A percentile compares a stretch with the other conserved stretches of the same genome.
phyloP scores from a whole-genome alignment of 2,329 filamentous ascomycete species.

The Apiospora marii region DNA sequence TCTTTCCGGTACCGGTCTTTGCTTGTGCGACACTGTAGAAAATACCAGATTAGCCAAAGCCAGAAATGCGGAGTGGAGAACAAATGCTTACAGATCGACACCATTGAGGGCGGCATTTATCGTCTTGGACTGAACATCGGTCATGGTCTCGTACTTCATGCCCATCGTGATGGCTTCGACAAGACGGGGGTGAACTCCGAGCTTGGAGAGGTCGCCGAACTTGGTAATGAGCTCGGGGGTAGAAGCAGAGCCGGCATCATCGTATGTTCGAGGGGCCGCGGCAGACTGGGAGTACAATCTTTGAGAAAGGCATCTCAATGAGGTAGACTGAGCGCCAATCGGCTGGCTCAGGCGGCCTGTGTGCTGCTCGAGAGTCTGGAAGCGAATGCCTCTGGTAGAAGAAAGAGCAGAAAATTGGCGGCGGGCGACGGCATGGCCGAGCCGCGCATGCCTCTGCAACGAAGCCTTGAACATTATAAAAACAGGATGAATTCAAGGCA shows the following conservation, averaged over 20 bases:
- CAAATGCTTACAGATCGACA: conserved; percentile 75
- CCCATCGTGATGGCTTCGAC: conserved; percentile 72
- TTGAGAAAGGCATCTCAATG: conserved; percentile 13
- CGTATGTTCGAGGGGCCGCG: conserved; percentile 21
- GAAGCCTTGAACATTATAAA: conserved; percentile 29
- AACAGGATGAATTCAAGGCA: not conserved
- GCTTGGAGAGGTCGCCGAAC: conserved; percentile 54
- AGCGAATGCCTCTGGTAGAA: conserved; percentile 24
- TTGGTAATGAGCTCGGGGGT: conserved; percentile 41
- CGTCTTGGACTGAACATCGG: conserved; percentile 86
- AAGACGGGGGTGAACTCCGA: conserved; percentile 69
- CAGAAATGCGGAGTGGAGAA: not conserved
- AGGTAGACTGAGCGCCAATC: not conserved
- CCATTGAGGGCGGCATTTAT: conserved; percentile 83
- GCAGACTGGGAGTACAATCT: conserved; percentile 28
- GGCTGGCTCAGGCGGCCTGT: not conserved
- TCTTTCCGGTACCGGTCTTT: conserved; percentile 97
- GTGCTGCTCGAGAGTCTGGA: conserved; percentile 26
- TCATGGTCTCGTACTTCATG: conserved; percentile 87
- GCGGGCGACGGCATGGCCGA: conserved; percentile 27
- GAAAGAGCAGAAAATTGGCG: conserved; percentile 29
- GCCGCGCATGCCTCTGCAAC: conserved; percentile 29
- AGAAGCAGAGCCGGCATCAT: not conserved
- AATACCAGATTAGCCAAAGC: not conserved
- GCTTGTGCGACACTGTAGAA: conserved; percentile 81